phyloP scores from a whole-genome alignment of 768 basidiomycete genomes.

The Chalciporus pseudorubinellus region DNA sequence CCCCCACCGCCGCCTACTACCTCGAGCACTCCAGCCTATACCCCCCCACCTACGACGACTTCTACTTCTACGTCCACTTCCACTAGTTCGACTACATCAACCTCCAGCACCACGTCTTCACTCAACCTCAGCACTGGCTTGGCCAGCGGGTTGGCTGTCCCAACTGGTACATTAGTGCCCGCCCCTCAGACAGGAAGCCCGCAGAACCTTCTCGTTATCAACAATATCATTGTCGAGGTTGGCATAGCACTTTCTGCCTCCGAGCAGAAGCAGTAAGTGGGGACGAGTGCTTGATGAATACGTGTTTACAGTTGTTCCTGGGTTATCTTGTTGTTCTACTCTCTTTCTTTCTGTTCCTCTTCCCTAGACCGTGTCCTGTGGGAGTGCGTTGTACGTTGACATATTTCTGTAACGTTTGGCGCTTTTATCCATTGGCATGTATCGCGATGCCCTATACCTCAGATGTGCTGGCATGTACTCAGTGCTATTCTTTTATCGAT shows the following conservation, averaged over 20 bases:
- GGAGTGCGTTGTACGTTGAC: background rate
- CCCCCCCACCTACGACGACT: slow-evolving; percentile 19
- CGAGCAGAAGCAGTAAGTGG: slow-evolving; percentile 2
- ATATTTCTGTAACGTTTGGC: background rate
- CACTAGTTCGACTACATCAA: slow-evolving; percentile 20
- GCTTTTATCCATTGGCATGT: slow-evolving; percentile 11
- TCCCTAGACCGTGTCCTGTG: slow-evolving; percentile 7
- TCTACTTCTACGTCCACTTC: slow-evolving; percentile 26
- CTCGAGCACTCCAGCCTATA: slow-evolving; percentile 19
- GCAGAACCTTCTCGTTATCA: slow-evolving; percentile 35
- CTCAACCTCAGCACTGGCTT: slow-evolving; percentile 13
- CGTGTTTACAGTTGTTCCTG: background rate
- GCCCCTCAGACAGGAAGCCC: slow-evolving; percentile 31
- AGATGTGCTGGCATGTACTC: background rate
- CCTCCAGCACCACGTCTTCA: slow-evolving; percentile 14
- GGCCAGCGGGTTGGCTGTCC: slow-evolving; percentile 26
- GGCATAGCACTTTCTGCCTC: slow-evolving; percentile 16
- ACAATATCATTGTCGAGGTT: slow-evolving; percentile 37
- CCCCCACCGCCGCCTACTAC: slow-evolving; percentile 21
- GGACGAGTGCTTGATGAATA: background rate
- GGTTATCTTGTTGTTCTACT: background rate
- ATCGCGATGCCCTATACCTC: slow-evolving; percentile 20
- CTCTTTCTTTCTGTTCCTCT: background rate
- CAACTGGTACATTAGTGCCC: slow-evolving; percentile 27
- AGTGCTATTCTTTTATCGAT: background rate